A percentile compares a stretch with the other conserved stretches of the same genome.
Evolutionary conservation across 2,329 filamentous ascomycete genomes (phyloP).

Genomic region (Aureobasidium sp.): DNA sequence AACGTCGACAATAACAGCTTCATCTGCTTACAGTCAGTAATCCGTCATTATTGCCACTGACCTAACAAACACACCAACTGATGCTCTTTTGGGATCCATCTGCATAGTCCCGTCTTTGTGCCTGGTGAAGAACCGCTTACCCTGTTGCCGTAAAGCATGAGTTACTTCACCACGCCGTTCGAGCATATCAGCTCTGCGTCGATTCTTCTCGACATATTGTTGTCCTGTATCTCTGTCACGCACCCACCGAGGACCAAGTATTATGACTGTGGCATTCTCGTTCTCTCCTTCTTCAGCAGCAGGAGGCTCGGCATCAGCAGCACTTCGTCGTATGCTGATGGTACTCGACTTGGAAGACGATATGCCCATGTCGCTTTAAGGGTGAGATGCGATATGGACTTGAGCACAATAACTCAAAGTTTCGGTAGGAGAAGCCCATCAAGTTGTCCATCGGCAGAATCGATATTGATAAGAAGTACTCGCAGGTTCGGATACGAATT

Average conservation of each 20-base stretch:
- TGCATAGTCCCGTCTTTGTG: slow-evolving; percentile 12
- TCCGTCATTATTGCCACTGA: no score
- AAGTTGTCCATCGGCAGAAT: not conserved
- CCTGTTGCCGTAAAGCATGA: slow-evolving; percentile 4
- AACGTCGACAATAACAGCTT: not conserved
- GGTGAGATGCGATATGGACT: not conserved
- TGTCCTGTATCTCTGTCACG: not conserved
- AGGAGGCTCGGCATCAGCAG: not conserved
- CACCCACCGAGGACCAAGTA: slow-evolving; percentile 7
- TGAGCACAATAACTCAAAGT: not conserved
- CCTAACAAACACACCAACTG: not conserved
- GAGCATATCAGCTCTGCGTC: not conserved
- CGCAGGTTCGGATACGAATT: not conserved
- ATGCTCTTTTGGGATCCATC: slow-evolving; percentile 2
- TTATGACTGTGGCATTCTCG: not conserved
- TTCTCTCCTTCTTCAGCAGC: not conserved
- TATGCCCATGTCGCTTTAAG: not conserved
- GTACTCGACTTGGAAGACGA: not conserved
- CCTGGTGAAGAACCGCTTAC: slow-evolving; percentile 5
- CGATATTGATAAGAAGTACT: not conserved
- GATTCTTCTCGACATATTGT: slow-evolving; percentile 7
- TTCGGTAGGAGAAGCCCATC: not conserved
- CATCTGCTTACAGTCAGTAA: not conserved
- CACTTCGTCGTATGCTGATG: not conserved
- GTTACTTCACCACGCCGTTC: slow-evolving; percentile 7